These are phyloP conservation scores for Aspergillus uvarum DNA, from an alignment of 2,329 filamentous ascomycete genomes.

Conservation along the genomic window DNA sequence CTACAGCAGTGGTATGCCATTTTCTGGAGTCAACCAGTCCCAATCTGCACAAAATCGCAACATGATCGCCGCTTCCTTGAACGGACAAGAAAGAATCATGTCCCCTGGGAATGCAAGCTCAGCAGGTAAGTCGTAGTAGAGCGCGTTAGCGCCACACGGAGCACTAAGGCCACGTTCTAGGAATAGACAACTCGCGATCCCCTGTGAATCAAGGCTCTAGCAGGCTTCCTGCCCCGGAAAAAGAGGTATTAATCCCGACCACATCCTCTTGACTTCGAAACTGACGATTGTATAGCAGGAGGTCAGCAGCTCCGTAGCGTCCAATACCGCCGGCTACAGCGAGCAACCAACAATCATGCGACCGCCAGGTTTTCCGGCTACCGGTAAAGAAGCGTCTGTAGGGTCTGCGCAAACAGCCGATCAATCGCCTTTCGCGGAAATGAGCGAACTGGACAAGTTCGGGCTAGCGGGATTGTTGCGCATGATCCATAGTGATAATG, in stretches of 20 bases:
- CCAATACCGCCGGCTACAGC: slow-evolving; percentile 34
- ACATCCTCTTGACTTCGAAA: background rate
- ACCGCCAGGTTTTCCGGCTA: slow-evolving; percentile 34
- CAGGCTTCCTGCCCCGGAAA: slow-evolving; percentile 44
- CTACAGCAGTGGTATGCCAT: slow-evolving; percentile 42
- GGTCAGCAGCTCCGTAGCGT: slow-evolving; percentile 33
- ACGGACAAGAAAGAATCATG: slow-evolving; percentile 42
- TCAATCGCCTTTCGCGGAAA: slow-evolving; percentile 51
- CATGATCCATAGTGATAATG: slow-evolving; percentile 56
- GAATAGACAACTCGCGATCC: slow-evolving; percentile 41
- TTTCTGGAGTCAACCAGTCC: slow-evolving; percentile 44
- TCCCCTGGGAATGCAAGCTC: slow-evolving; percentile 34
- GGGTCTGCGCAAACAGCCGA: slow-evolving; percentile 36
- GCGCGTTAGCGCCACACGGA: background rate
- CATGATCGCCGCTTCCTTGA: slow-evolving; percentile 33
- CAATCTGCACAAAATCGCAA: slow-evolving; percentile 36
- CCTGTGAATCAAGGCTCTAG: slow-evolving; percentile 45
- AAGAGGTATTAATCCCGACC: slow-evolving; percentile 30
- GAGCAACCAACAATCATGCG: slow-evolving; percentile 37
- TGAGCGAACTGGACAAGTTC: slow-evolving; percentile 61
- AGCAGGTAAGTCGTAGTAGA: slow-evolving; percentile 26
- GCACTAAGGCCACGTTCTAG: slow-evolving; percentile 26
- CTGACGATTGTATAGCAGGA: slow-evolving; percentile 32
- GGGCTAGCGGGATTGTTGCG: slow-evolving; percentile 60
- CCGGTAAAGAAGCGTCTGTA: slow-evolving; percentile 35